These are phyloP conservation scores for Cetraspora pellucida DNA, from an alignment of 192 early-diverging fungal genomes.

Conservation along the genomic window DNA sequence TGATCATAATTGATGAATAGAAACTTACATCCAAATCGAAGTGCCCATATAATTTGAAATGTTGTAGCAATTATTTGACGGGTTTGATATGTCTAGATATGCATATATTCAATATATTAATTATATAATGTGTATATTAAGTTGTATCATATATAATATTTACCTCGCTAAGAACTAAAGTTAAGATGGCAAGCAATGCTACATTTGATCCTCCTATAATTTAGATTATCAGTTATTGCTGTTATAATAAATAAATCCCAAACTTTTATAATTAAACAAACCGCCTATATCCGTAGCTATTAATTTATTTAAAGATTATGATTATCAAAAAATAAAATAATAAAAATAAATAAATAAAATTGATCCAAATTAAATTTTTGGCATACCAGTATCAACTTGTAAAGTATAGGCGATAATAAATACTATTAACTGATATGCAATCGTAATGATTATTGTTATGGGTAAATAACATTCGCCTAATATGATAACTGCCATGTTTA, in stretches of 20 bases:
- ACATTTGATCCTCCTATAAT: conserved; percentile 28
- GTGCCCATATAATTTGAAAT: conserved; percentile 20
- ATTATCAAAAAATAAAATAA: background rate
- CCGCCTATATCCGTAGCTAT: conserved; percentile 34
- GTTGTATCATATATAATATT: background rate
- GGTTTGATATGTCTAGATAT: conserved; percentile 21
- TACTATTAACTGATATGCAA: conserved; percentile 29
- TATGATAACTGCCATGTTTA: background rate
- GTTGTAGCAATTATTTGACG: conserved; percentile 31
- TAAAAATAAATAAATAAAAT: background rate
- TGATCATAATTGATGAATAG: background rate
- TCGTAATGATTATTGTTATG: conserved; percentile 29
- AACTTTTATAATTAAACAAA: background rate
- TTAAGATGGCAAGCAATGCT: conserved; percentile 23
- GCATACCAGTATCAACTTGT: conserved; percentile 27
- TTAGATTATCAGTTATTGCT: background rate
- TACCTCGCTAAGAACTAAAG: conserved; percentile 28
- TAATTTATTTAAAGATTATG: too few relatives aligned
- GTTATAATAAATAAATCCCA: background rate
- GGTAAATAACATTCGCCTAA: conserved; percentile 34
- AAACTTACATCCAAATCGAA: conserved; percentile 21
- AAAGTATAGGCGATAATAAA: conserved; percentile 23
- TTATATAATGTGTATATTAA: background rate
- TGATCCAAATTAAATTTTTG: background rate
- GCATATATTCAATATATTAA: background rate